phyloP scores from a whole-genome alignment of 306 rosid species.

The Castanospermum australe region DNA sequence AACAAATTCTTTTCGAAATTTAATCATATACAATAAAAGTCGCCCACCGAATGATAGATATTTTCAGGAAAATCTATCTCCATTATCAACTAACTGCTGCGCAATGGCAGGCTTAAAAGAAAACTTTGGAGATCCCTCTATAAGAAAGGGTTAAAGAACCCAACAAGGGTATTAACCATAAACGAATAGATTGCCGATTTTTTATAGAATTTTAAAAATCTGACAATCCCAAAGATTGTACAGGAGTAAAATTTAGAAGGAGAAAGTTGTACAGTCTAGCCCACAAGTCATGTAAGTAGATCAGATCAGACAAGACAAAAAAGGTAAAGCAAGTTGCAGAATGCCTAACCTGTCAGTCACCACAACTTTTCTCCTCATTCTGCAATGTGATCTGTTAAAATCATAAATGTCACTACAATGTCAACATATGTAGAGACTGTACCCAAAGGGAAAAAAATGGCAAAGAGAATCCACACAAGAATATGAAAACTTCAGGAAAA shows the following conservation, averaged over 20 bases:
- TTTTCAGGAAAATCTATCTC: not conserved
- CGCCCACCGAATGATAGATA: not conserved
- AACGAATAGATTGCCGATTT: not conserved
- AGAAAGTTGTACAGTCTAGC: not conserved
- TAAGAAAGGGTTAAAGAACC: not conserved
- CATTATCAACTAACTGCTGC: not conserved
- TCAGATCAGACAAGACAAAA: not conserved
- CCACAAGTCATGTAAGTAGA: not conserved
- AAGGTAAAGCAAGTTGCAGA: not conserved
- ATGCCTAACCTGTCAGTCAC: slow-evolving; percentile 83
- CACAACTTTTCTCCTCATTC: slow-evolving; percentile 72
- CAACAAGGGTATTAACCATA: not conserved
- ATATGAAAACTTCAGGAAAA: slow-evolving; percentile 26
- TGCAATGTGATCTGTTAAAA: slow-evolving; percentile 71
- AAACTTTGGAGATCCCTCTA: not conserved
- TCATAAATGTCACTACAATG: slow-evolving; percentile 20
- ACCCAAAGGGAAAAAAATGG: slow-evolving; percentile 23
- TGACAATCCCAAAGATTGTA: not conserved
- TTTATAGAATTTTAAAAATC: not conserved
- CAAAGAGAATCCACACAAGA: not conserved
- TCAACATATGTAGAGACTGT: slow-evolving; percentile 2
- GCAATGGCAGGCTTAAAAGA: not conserved
- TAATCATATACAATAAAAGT: not conserved
- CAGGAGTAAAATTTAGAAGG: not conserved
- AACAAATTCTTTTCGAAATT: not conserved